Evolutionary conservation across 2,329 filamentous ascomycete species (phyloP).

Genomic region (Cladosporium phlei): DNA sequence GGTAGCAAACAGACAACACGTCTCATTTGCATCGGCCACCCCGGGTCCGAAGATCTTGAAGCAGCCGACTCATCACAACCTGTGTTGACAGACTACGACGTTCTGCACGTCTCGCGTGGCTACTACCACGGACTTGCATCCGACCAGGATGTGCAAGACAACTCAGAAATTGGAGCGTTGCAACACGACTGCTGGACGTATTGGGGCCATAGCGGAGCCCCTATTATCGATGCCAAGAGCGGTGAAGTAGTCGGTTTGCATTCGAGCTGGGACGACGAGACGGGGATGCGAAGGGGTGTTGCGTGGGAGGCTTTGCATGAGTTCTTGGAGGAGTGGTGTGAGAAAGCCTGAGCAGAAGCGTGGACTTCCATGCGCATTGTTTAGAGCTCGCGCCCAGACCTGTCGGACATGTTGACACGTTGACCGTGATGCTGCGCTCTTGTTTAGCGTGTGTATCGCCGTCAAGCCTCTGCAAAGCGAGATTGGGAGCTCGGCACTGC

Average conservation of each 20-base stretch:
- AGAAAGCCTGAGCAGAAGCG: neutral
- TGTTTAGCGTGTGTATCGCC: no score
- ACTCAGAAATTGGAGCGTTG: conserved; percentile 49
- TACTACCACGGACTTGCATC: conserved; percentile 37
- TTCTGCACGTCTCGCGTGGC: conserved; percentile 45
- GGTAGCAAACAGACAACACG: conserved; percentile 8
- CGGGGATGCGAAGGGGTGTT: conserved; percentile 48
- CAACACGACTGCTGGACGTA: conserved; percentile 55
- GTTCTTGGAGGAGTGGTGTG: conserved; percentile 31
- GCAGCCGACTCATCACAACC: conserved; percentile 25
- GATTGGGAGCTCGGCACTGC: no score
- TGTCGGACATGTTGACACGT: no score
- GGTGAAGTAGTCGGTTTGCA: conserved; percentile 48
- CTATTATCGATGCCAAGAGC: conserved; percentile 38
- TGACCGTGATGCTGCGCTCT: no score
- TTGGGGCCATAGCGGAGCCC: conserved; percentile 53
- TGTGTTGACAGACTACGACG: conserved; percentile 41
- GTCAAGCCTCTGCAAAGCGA: no score
- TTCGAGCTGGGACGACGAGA: conserved; percentile 52
- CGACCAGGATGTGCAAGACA: conserved; percentile 45
- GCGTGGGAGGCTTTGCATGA: conserved; percentile 40
- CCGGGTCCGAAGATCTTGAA: conserved; percentile 44
- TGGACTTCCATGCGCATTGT: no score
- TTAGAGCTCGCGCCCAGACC: no score
- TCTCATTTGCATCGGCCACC: conserved; percentile 39